Evolutionary conservation across 2,329 filamentous ascomycete genomes (phyloP).

Genomic region (Paecilomyces sp.): DNA sequence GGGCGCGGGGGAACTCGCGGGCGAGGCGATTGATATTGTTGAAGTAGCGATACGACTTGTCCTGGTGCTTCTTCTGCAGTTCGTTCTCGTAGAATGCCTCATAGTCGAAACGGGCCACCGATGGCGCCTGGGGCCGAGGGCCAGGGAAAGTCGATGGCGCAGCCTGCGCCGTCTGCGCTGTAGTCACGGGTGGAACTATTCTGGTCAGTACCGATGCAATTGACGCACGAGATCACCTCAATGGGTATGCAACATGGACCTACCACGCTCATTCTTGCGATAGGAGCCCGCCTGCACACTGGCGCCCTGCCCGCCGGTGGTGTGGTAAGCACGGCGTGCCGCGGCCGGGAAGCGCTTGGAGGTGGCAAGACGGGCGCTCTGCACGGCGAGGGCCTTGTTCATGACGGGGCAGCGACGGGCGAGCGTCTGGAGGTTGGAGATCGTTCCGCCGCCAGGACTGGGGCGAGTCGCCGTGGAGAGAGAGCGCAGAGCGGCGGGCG

Average conservation of each 20-base stretch:
- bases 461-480: slow-evolving; percentile 64
- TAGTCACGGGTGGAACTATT: slow-evolving; percentile 15
- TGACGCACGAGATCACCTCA: background rate
- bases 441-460: slow-evolving; percentile 74
- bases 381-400: slow-evolving; percentile 92
- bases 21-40: slow-evolving; percentile 99
- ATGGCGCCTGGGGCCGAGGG: slow-evolving; percentile 42
- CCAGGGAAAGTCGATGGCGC: slow-evolving; percentile 27
- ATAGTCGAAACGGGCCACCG: slow-evolving; percentile 70
- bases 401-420: slow-evolving; percentile 96
- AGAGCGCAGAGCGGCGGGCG: slow-evolving; percentile 81
- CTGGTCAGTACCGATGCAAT: slow-evolving; percentile 17
- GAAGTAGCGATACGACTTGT: slow-evolving; percentile 99
- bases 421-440: slow-evolving; percentile 93
- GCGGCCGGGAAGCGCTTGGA: slow-evolving; percentile 32
- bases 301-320: slow-evolving; percentile 68
- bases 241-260: slow-evolving; percentile 5
- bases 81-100: slow-evolving; percentile 81
- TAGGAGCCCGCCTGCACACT: slow-evolving; percentile 58
- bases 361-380: slow-evolving; percentile 44
- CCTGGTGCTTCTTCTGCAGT: slow-evolving; percentile 97
- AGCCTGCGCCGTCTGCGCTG: slow-evolving; percentile 18
- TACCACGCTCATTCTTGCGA: slow-evolving; percentile 46
- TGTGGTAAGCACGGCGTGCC: slow-evolving; percentile 56
- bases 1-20: slow-evolving; percentile 90